A percentile compares a stretch with the other conserved stretches of the same genome.
Evolutionary conservation across 148 eudicot species (phyloP).

Genomic region (Beta vulgaris): DNA sequence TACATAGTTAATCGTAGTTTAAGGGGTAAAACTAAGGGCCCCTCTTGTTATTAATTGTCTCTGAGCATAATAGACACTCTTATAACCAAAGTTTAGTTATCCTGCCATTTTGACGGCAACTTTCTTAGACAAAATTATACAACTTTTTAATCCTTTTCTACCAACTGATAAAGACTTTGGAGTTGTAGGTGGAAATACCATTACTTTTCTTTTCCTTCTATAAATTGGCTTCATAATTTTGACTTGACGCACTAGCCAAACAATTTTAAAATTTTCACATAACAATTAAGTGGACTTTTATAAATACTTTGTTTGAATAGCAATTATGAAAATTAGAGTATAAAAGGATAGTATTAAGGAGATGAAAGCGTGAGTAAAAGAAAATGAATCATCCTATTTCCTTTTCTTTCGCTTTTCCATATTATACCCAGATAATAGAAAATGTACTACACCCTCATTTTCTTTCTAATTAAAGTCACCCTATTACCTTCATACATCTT

Average conservation of each 20-base stretch:
- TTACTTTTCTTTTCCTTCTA: conserved; percentile 4
- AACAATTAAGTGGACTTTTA: background rate
- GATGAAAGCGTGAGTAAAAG: no score
- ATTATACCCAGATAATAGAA: no score
- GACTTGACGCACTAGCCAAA: conserved; percentile 21
- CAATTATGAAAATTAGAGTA: no score
- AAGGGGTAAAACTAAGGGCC: conserved; percentile 15
- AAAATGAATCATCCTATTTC: no score
- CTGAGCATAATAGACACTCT: conserved; percentile 28
- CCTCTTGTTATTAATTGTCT: conserved; percentile 27
- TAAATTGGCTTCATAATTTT: background rate
- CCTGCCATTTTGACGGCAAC: conserved; percentile 20
- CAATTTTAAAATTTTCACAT: conserved; percentile 22
- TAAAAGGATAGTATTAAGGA: no score
- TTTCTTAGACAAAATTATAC: conserved; percentile 32
- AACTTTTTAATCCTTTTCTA: conserved; percentile 19
- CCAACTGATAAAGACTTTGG: conserved; percentile 24
- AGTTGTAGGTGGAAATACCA: conserved; percentile 7
- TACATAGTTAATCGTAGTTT: conserved; percentile 4
- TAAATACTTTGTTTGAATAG: no score
- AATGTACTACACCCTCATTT: no score
- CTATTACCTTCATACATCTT: no score
- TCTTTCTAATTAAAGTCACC: no score
- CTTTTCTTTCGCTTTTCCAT: no score
- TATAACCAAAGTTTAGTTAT: conserved; percentile 27